A percentile compares a stretch with the other conserved stretches of the same genome.
Evolutionary conservation across 768 basidiomycete species (phyloP).

Genomic region (Lactifluus volemus): DNA sequence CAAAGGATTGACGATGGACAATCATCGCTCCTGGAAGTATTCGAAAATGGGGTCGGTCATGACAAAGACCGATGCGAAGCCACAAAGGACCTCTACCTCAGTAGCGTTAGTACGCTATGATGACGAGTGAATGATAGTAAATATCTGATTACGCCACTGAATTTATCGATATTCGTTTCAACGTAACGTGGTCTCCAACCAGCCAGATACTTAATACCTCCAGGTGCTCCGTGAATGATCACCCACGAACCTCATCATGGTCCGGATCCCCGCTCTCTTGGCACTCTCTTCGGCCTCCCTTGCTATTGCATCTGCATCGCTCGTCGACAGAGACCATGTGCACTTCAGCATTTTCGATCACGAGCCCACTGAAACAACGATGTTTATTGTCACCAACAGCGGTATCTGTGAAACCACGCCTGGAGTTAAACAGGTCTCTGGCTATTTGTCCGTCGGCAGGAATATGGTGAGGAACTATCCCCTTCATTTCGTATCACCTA

Average conservation of each 20-base stretch:
- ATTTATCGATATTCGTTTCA: too few relatives aligned
- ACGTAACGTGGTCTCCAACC: too few relatives aligned
- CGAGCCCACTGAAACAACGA: neutral
- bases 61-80: constrained; percentile 72
- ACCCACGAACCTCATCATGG: neutral
- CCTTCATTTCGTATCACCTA: neutral
- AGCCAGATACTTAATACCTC: neutral
- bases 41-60: constrained; percentile 55
- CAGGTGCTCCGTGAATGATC: neutral
- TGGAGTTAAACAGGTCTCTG: neutral
- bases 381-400: neutral
- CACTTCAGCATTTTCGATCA: too few relatives aligned
- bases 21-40: constrained; percentile 65
- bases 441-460: neutral
- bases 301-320: neutral
- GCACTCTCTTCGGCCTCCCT: neutral
- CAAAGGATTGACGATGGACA: constrained; percentile 83
- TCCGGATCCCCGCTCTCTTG: neutral
- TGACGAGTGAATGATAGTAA: too few relatives aligned
- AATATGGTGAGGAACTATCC: neutral
- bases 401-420: neutral
- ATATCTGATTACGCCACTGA: too few relatives aligned
- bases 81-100: constrained; percentile 64
- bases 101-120: constrained; percentile 61
- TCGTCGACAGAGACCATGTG: too few relatives aligned